Conservation (phyloP, 2,329 filamentous ascomycete species). For the Hyphodiscus sp. region DNA sequence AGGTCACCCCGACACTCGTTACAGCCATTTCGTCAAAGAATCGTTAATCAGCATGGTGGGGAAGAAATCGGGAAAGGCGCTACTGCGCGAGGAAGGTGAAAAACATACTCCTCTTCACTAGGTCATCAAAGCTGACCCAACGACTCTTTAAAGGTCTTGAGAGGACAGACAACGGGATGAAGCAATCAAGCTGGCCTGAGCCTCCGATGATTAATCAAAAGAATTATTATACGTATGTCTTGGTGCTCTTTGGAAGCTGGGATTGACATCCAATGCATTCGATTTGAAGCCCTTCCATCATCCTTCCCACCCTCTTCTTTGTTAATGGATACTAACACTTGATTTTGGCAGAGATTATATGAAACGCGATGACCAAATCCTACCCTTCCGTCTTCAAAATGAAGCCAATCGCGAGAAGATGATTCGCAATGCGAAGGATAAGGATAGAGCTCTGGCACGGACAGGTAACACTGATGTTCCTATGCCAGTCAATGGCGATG, state of each 20-base stretch:
- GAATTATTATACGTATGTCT: constrained; percentile 90
- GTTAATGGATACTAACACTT: constrained; percentile 4
- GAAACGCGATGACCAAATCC: constrained; percentile 94
- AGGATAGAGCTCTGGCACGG: constrained; percentile 77
- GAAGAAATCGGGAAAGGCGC: constrained; percentile 31
- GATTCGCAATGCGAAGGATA: constrained; percentile 79
- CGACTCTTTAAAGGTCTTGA: constrained; percentile 63
- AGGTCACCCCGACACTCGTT: background rate
- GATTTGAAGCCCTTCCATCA: background rate
- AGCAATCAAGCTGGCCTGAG: constrained; percentile 87
- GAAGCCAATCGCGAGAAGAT: constrained; percentile 81
- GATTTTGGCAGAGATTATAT: constrained; percentile 70
- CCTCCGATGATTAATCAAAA: constrained; percentile 96
- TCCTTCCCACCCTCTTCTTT: background rate
- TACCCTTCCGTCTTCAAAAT: constrained; percentile 79
- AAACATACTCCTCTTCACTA: background rate
- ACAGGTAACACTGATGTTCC: constrained; percentile 61
- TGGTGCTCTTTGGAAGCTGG: background rate
- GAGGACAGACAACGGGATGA: constrained; percentile 97
- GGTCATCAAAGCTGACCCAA: constrained; percentile 3
- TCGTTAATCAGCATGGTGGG: constrained; percentile 25
- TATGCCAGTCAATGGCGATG: constrained; percentile 49
- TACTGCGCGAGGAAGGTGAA: constrained; percentile 31
- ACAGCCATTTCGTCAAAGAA: background rate
- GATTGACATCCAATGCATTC: background rate